Evolutionary conservation across 2,329 filamentous ascomycete species (phyloP), one percentile per base, ranked within the genome.

Genomic region (Orbilia oligospora): DNA sequence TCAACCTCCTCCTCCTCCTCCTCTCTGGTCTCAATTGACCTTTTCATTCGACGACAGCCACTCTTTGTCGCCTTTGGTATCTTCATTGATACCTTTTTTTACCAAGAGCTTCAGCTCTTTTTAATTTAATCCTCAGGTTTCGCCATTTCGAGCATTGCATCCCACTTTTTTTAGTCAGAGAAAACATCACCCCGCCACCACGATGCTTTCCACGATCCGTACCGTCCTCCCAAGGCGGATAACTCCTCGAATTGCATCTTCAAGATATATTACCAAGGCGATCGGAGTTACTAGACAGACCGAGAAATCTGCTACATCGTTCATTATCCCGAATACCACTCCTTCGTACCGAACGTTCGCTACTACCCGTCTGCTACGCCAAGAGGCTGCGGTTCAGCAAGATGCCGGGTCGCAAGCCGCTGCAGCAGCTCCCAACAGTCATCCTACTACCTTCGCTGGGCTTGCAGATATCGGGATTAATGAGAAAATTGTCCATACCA

Each of bases 401-500:
- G 63, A 56, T 18, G 48, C 22, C 16, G 36, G 18, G 8, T 27
- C 56, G 12, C 56, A 51, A 9, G 12, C 38, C 36, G 27, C 41
- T n/a, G 22, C 63, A 16, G 33, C 48, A 22, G 16, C 41, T 22
- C 27, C 38, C n/a, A 46, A n/a, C n/a, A n/a, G 2, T 16, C 24
- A 36, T 2, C 75, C 68, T 3, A 78, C 41, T 1, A 68, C 61
- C n/a, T 78, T 78, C 30, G 68, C 61, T n/a, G 44, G 67, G n/a
- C 38, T 78, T 4, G 18, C 18, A 12, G 55, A 65, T 18, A 24
- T 64, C 12, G 75, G 75, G 24, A 71, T 82, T 58, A 51, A 94
- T 83, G 83, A 85, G 24, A 89, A 87, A 76, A 85, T 97, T 65
- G 87, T 97, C 80, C 83, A 87, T 3, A 88, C 91, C 27, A 90